Base-by-base conservation (phyloP, 2,329 filamentous ascomycete species). In the Neonectria faginata region DNA sequence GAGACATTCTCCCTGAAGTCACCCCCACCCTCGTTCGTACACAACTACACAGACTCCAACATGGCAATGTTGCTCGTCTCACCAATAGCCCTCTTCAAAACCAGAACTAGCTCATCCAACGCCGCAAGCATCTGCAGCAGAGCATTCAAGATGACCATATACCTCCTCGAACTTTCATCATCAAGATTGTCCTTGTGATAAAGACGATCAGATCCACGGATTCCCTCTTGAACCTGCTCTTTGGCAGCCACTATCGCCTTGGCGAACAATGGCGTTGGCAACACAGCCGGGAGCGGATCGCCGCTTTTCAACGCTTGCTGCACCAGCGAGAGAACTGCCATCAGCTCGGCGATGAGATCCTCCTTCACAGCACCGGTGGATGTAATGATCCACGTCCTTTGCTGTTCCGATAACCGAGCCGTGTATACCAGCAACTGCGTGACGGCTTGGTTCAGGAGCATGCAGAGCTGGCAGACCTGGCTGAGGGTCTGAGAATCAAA, bases 221-320 rank as follows among this genome's bases (percentile, higher is more conserved):
- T 11, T 18, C 48, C 48, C n/a, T 51, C 29, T 9, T 45, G 27
- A 39, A 36, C 29, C 5, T 39, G 41, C 44, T 48, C 27, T 16
- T 47, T 47, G 16, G 42, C 44, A n/a, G 16, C 27, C 9, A 16
- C 14, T 12, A 48, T 47, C 4, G 44, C 44, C 8, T 41, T 57
- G 55, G 42, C 18, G 12, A 57, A 47, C 27, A 57, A 39, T 7
- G 63, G 63, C 22, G 63, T 63, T 3, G 63, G 63, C 29, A 66
- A 31, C 41, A 66, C 60, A n/a, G 63, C 63, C 6, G 63, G 63
- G 10, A 66, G 55, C 2, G 63, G 63, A 18, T 62, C 63, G 14
- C 55, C 59, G 22, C 39, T 58, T 16, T 62, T 63, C 8, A 63
- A 57, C 3, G 63, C 36, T 20, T 56, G 59, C 29, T 66, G 59